phyloP scores from a whole-genome alignment of 2,329 filamentous ascomycete species.

The Pleoardoris graminearum region DNA sequence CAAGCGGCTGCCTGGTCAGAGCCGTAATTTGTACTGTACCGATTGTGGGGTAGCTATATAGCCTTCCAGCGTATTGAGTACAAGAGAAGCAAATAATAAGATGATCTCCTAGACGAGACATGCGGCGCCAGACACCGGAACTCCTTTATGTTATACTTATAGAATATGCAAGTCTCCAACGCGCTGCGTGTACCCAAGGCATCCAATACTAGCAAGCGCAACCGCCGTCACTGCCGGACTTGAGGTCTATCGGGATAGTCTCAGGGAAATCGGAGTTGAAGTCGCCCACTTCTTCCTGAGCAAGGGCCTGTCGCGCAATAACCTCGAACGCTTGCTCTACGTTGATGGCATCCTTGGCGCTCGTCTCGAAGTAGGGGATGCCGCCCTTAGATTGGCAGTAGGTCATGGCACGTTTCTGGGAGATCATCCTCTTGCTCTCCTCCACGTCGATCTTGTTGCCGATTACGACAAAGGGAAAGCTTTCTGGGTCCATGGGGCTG shows the following conservation, averaged over 20 bases:
- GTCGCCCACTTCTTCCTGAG: slow-evolving; percentile 96
- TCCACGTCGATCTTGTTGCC: slow-evolving; percentile 99
- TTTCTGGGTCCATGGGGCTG: slow-evolving; percentile 92
- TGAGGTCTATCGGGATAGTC: slow-evolving; percentile 96
- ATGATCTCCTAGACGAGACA: slow-evolving; percentile 5
- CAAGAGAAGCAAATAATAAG: slow-evolving; percentile 3
- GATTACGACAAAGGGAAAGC: slow-evolving; percentile 92
- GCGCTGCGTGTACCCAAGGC: background rate
- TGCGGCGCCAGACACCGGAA: slow-evolving; percentile 37
- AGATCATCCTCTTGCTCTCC: slow-evolving; percentile 96
- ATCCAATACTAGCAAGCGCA: slow-evolving; percentile 72
- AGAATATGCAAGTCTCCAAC: slow-evolving; percentile 7
- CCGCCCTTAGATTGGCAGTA: slow-evolving; percentile 98
- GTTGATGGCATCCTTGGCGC: slow-evolving; percentile 97
- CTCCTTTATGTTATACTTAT: slow-evolving; percentile 16
- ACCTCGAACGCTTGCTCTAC: slow-evolving; percentile 89
- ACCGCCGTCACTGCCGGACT: slow-evolving; percentile 80
- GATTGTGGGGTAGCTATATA: background rate
- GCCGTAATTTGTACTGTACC: background rate
- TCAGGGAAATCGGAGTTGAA: slow-evolving; percentile 97
- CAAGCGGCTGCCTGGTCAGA: background rate
- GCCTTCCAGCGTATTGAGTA: slow-evolving; percentile 3
- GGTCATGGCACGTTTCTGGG: slow-evolving; percentile 91
- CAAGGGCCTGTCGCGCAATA: slow-evolving; percentile 91
- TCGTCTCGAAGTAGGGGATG: slow-evolving; percentile 99